Percentiles rank a stretch among this genome's conserved stretches.
Evolutionary conservation across 2,329 filamentous ascomycete genomes (phyloP).

Genomic region (Stromatinia cepivora): DNA sequence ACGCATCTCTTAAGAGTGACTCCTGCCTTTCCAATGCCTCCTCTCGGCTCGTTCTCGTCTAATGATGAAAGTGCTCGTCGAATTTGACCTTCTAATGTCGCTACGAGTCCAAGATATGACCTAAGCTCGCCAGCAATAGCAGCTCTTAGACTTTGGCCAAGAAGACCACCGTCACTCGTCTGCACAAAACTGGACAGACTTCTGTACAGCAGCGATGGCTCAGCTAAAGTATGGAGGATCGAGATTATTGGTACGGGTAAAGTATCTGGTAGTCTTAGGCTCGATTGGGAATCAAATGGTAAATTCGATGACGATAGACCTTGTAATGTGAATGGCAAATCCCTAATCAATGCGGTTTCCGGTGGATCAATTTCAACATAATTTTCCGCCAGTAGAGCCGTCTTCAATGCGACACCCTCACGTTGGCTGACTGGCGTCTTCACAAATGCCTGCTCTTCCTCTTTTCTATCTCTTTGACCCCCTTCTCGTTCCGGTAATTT

Average conservation of each 20-base stretch:
- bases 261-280: constrained; percentile 73
- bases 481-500: constrained; percentile 39
- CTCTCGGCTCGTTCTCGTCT: constrained; percentile 65
- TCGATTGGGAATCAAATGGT: constrained; percentile 68
- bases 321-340: constrained; percentile 90
- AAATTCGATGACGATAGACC: constrained; percentile 86
- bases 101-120: constrained; percentile 86
- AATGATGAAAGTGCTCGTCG: constrained; percentile 74
- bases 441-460: constrained; percentile 37
- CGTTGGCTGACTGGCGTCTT: constrained; percentile 36
- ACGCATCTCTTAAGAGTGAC: constrained; percentile 95
- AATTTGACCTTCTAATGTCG: constrained; percentile 90
- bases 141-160: constrained; percentile 87
- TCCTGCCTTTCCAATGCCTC: constrained; percentile 77
- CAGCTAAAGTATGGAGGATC: constrained; percentile 83
- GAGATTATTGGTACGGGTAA: constrained; percentile 84
- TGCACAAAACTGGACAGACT: constrained; percentile 80
- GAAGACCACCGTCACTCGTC: constrained; percentile 75
- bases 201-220: constrained; percentile 90
- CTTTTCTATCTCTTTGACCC: constrained; percentile 40
- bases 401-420: constrained; percentile 46
- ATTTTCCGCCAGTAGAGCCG: constrained; percentile 57
- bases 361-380: constrained; percentile 58
- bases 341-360: constrained; percentile 68
- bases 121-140: constrained; percentile 83